Evolutionary conservation across 345 rosid genomes (phyloP).

Genomic region (Rhizophora mangle): DNA sequence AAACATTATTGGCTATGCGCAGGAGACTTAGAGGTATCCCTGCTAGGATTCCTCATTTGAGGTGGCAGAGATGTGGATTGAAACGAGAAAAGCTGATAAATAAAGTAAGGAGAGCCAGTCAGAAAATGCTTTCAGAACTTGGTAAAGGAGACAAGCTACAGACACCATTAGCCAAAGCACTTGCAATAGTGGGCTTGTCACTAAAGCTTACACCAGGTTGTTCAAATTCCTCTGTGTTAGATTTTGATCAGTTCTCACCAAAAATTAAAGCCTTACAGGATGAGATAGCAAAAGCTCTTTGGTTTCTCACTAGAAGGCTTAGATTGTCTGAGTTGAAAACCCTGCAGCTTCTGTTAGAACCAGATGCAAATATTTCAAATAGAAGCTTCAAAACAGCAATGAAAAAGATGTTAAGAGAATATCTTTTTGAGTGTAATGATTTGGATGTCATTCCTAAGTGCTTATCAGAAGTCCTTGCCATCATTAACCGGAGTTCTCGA

Average conservation of each 20-base stretch:
- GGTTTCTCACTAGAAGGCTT: conserved; percentile 48
- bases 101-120: conserved; percentile 37
- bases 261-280: conserved; percentile 56
- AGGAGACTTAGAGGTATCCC: conserved; percentile 58
- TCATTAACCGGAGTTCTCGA: conserved; percentile 46
- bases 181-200: conserved; percentile 62
- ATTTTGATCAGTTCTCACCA: conserved; percentile 47
- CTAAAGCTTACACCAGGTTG: conserved; percentile 39
- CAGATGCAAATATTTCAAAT: conserved; percentile 41
- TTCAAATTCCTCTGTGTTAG: conserved; percentile 24
- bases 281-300: conserved; percentile 66
- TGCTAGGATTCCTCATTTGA: conserved; percentile 35
- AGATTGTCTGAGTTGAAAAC: conserved; percentile 49
- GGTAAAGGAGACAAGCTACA: conserved; percentile 37
- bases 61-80: conserved; percentile 23
- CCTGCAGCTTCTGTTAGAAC: conserved; percentile 53
- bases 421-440: conserved; percentile 71
- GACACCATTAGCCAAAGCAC: conserved; percentile 68
- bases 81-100: conserved; percentile 42
- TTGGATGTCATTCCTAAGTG: conserved; percentile 58
- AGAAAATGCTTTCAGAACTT: conserved; percentile 61
- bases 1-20: conserved; percentile 57
- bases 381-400: conserved; percentile 49
- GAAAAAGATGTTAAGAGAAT: conserved; percentile 51
- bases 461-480: conserved; percentile 54